Evolutionary conservation across 2,329 filamentous ascomycete species (phyloP), one percentile per base, ranked within the genome.

Genomic region (Penicillium sp.): DNA sequence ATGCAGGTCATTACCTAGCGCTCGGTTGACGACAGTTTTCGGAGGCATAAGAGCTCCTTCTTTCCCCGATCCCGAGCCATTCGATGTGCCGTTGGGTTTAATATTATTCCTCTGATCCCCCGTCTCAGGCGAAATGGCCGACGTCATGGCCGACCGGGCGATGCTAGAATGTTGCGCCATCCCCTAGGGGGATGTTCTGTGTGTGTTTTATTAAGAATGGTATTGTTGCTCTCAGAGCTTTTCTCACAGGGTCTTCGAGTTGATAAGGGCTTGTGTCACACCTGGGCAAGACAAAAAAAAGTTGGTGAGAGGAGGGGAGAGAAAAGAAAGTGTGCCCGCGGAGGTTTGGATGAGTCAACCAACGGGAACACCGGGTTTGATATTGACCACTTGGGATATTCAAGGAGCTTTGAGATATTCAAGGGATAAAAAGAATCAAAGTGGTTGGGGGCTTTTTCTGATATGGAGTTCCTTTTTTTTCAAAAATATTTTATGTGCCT

Each of bases 101-200:
- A 58, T 68, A 53, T 58, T 65, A 59, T 53, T 66, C 55, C 52
- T 67, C 56, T 63, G 64, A 60, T 62, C 66, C 27, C 55, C 61
- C 58, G 58, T 38, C 52, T 68, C 66, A 36, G 67, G 64, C 45
- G 62, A 61, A 33, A 59, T 58, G 49, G 70, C 69, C 61, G 70
- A 70, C 60, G 75, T 78, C 76, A 82, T 80, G 67, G 78, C 79
- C 66, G 77, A 77, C 71, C 79, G 78, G 49, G 81, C 81, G 65
- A 80, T 77, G 59, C 71, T 68, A 52, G 79, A 81, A 69, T 81
- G 80, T 67, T 81, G 78, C 68, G 76, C 68, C 71, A 74, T 74
- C 66, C 69, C 69, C 64, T 49, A 38, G 57, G 58, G 63, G 61
- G 57, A 63, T 43, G 4, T 29, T 31, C 15, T 43, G 3, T 29